Conservation (phyloP, 768 basidiomycete genomes). For the Boletellus ananiceps region DNA sequence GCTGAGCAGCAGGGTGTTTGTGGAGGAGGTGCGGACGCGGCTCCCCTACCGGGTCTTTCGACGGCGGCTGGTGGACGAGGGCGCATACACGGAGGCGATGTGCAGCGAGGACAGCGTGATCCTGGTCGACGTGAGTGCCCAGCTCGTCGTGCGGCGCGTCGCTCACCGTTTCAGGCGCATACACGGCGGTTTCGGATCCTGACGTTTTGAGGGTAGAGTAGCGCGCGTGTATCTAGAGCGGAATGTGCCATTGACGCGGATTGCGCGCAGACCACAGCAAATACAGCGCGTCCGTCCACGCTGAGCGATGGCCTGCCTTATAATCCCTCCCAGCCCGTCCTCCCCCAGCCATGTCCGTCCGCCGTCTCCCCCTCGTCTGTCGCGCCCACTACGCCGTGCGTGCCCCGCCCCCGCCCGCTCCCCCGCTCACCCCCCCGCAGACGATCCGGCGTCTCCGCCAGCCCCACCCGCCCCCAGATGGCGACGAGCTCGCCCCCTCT, state of each 20-base stretch:
- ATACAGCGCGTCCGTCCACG: conserved; percentile 16
- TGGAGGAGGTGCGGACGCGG: conserved; percentile 37
- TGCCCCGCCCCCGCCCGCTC: neutral
- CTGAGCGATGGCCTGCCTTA: no score
- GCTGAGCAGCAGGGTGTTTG: conserved; percentile 35
- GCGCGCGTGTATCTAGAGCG: conserved; percentile 3
- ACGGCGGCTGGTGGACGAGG: conserved; percentile 16
- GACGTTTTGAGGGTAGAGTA: conserved; percentile 18
- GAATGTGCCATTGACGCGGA: conserved; percentile 21
- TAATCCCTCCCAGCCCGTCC: neutral
- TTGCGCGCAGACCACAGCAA: conserved; percentile 28
- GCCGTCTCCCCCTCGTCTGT: conserved; percentile 18
- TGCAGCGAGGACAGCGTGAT: conserved; percentile 56
- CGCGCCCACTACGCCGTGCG: conserved; percentile 23
- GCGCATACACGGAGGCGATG: conserved; percentile 35
- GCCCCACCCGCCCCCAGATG: conserved; percentile 15
- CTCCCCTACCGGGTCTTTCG: conserved; percentile 44
- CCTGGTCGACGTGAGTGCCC: conserved; percentile 41
- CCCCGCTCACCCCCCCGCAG: no score
- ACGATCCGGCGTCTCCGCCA: conserved; percentile 15
- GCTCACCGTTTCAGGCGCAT: conserved; percentile 14
- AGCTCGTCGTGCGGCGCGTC: neutral
- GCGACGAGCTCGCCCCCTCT: conserved; percentile 14
- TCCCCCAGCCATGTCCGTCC: neutral
- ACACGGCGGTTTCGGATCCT: conserved; percentile 27